Conservation (phyloP, 2,329 filamentous ascomycete species). For the Verticillium dahliae region DNA sequence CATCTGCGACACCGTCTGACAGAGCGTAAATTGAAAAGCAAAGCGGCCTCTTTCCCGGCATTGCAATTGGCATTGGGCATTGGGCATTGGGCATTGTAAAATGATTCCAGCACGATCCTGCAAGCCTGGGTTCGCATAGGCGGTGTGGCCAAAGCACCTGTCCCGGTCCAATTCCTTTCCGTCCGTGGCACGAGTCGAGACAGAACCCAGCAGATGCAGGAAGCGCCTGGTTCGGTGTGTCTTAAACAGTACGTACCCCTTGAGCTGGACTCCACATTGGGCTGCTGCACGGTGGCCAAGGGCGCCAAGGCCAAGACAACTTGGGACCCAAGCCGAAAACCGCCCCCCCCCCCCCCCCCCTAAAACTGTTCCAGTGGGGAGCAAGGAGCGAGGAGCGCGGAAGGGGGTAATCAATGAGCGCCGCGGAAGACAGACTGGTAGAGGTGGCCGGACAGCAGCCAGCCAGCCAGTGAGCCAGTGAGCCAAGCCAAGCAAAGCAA, state of each 20-base stretch:
- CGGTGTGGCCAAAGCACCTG: not conserved
- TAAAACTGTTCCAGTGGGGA: not conserved
- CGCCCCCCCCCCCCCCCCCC: not conserved
- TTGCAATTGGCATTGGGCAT: not conserved
- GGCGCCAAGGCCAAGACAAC: not conserved
- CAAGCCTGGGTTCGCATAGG: not conserved
- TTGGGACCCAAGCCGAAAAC: not conserved
- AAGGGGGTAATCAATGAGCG: not conserved
- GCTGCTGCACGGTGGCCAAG: not conserved
- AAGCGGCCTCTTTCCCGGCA: not conserved
- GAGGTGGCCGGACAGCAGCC: not conserved
- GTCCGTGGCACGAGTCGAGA: not conserved
- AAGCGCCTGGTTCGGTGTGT: not conserved
- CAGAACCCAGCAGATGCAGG: not conserved
- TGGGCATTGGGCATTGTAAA: too few relatives aligned
- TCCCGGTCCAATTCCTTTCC: not conserved
- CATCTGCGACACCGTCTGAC: not conserved
- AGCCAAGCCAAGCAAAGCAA: not conserved
- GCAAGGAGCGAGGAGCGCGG: not conserved
- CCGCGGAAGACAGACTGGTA: not conserved
- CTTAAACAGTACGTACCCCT: not conserved
- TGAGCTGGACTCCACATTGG: not conserved
- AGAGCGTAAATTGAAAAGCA: not conserved
- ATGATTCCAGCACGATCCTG: not conserved
- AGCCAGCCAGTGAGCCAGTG: not conserved